Evolutionary conservation across 1,139 yeast genomes (phyloP).

Genomic region (Petasospora rhodanensis): DNA sequence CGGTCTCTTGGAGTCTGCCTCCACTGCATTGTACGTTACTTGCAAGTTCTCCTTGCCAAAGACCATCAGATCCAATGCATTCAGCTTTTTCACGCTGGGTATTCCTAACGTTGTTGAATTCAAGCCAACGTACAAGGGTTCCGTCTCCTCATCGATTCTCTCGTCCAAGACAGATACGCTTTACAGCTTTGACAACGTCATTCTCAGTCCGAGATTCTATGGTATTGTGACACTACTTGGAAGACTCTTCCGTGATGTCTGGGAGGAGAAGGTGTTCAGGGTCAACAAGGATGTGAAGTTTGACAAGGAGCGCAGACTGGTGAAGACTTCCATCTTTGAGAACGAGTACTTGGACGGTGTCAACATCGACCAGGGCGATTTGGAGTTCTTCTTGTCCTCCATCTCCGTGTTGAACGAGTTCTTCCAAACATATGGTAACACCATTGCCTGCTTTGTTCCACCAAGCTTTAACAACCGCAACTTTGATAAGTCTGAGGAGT

Average conservation of each 20-base stretch:
- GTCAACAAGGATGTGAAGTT: constrained; percentile 39
- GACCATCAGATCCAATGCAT: constrained; percentile 34
- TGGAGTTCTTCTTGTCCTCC: constrained; percentile 66
- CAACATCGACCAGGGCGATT: constrained; percentile 45
- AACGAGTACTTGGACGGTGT: constrained; percentile 25
- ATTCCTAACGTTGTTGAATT: constrained; percentile 34
- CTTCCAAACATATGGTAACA: constrained; percentile 53
- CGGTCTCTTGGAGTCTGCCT: constrained; percentile 76
- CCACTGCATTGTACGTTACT: constrained; percentile 78
- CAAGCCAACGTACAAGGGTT: constrained; percentile 29
- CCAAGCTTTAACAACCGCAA: constrained; percentile 34
- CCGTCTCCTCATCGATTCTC: constrained; percentile 11
- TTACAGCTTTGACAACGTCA: constrained; percentile 57
- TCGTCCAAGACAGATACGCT: constrained; percentile 5
- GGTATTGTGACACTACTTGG: constrained; percentile 82
- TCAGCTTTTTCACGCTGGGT: constrained; percentile 35
- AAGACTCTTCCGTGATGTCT: constrained; percentile 69
- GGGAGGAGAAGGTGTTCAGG: constrained; percentile 71
- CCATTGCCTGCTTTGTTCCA: constrained; percentile 58
- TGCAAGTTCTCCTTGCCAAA: constrained; percentile 67
- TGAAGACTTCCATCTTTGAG: constrained; percentile 25
- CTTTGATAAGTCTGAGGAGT: constrained; percentile 43
- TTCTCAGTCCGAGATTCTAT: constrained; percentile 86
- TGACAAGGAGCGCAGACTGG: constrained; percentile 33
- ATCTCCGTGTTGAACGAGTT: constrained; percentile 49